Conservation (phyloP, 2,329 filamentous ascomycete species). For the Penicillium paneum region DNA sequence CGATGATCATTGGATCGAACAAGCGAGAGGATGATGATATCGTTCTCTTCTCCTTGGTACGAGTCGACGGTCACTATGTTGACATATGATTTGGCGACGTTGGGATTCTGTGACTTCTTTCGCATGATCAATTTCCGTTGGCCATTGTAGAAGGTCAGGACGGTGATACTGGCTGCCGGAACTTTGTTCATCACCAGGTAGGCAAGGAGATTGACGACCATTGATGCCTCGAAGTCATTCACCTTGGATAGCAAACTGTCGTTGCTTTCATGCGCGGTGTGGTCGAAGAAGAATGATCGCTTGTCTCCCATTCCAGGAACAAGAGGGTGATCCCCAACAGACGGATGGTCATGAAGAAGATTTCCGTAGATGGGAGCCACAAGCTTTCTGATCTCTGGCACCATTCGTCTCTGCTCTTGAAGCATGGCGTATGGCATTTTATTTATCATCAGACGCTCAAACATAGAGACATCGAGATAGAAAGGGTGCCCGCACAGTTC, state of each 20-base stretch:
- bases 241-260: slow-evolving; percentile 64
- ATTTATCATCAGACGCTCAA: slow-evolving; percentile 71
- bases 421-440: slow-evolving; percentile 62
- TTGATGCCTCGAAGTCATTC: slow-evolving; percentile 70
- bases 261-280: slow-evolving; percentile 62
- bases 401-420: slow-evolving; percentile 68
- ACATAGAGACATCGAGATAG: slow-evolving; percentile 70
- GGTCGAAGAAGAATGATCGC: slow-evolving; percentile 62
- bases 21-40: slow-evolving; percentile 74
- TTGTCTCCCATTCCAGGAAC: slow-evolving; percentile 62
- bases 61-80: slow-evolving; percentile 81
- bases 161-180: slow-evolving; percentile 61
- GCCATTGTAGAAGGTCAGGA: slow-evolving; percentile 85
- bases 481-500: slow-evolving; percentile 61
- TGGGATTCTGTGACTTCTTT: slow-evolving; percentile 37
- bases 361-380: slow-evolving; percentile 61
- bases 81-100: slow-evolving; percentile 39
- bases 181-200: slow-evolving; percentile 70
- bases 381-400: slow-evolving; percentile 62
- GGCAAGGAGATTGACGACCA: slow-evolving; percentile 69
- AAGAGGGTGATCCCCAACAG: slow-evolving; percentile 52
- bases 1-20: slow-evolving; percentile 64
- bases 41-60: slow-evolving; percentile 89
- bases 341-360: slow-evolving; percentile 54
- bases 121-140: slow-evolving; percentile 65